phyloP scores from a whole-genome alignment of 257 asterid genomes.

The Gentiana macrophylla region DNA sequence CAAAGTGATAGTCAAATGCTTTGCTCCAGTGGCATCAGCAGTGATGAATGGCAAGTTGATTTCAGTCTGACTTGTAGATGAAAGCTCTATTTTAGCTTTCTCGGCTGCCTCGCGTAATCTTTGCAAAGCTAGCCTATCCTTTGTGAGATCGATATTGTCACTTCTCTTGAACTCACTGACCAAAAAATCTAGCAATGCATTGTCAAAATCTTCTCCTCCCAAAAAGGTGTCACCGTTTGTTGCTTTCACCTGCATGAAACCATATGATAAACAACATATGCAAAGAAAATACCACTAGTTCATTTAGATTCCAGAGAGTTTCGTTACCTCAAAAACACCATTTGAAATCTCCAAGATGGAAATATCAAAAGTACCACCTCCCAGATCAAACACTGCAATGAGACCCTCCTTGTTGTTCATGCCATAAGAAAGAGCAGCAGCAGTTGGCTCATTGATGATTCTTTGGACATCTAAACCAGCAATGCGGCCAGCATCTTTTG shows the following conservation, averaged over 20 bases:
- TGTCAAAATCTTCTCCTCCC: conserved; percentile 88
- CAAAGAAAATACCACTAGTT: not conserved
- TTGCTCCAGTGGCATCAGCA: conserved; percentile 76
- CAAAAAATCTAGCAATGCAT: conserved; percentile 45
- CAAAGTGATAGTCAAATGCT: conserved; percentile 57
- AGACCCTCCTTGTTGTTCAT: conserved; percentile 74
- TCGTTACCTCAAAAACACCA: conserved; percentile 72
- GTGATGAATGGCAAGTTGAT: conserved; percentile 67
- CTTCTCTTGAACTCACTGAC: conserved; percentile 51
- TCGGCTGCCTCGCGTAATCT: conserved; percentile 80
- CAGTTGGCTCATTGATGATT: conserved; percentile 79
- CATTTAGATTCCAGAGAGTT: not conserved
- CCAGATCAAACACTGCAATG: conserved; percentile 73
- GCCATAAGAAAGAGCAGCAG: conserved; percentile 84
- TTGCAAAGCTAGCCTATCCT: conserved; percentile 68
- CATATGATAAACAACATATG: not conserved
- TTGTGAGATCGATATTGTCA: conserved; percentile 56
- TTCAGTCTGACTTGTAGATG: conserved; percentile 72
- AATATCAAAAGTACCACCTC: conserved; percentile 79
- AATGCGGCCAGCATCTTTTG: conserved; percentile 77
- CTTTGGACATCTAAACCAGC: conserved; percentile 78
- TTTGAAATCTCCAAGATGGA: conserved; percentile 73
- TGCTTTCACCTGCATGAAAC: conserved; percentile 56
- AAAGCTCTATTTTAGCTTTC: conserved; percentile 77
- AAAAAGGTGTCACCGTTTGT: conserved; percentile 87